Percentiles rank a stretch among this genome's conserved stretches.
phyloP scores from a whole-genome alignment of 2,329 filamentous ascomycete genomes.

The Aspergillus aculeatus region DNA sequence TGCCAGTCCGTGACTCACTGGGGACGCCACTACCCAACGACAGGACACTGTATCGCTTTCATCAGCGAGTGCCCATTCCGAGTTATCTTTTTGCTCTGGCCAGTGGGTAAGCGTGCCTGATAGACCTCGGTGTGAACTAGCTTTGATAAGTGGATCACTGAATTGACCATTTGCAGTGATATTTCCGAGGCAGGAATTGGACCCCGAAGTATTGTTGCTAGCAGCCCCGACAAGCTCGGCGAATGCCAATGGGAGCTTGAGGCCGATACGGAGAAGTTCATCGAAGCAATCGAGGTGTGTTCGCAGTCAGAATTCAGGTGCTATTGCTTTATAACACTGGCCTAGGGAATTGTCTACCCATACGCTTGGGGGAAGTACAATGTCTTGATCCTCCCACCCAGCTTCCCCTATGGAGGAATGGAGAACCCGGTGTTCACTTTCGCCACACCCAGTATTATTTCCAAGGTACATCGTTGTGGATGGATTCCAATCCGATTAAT shows the following conservation, averaged over 20 bases:
- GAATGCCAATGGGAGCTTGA: slow-evolving; percentile 90
- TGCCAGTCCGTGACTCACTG: slow-evolving; percentile 55
- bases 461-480: slow-evolving; percentile 52
- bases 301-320: not conserved
- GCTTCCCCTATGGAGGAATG: slow-evolving; percentile 81
- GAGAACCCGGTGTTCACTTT: slow-evolving; percentile 95
- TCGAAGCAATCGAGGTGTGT: slow-evolving; percentile 74
- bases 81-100: slow-evolving; percentile 94
- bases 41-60: slow-evolving; percentile 73
- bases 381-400: slow-evolving; percentile 82
- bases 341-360: slow-evolving; percentile 67
- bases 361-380: slow-evolving; percentile 97
- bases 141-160: not conserved
- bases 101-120: slow-evolving; percentile 44
- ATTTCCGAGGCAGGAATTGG: slow-evolving; percentile 83
- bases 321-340: slow-evolving; percentile 15
- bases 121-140: not conserved
- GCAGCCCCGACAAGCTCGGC: slow-evolving; percentile 80
- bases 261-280: slow-evolving; percentile 85
- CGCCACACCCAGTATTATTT: slow-evolving; percentile 91
- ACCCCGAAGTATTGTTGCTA: slow-evolving; percentile 78
- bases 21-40: slow-evolving; percentile 52
- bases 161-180: slow-evolving; percentile 56
- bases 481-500: not conserved
- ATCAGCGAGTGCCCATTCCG: slow-evolving; percentile 89